Conservation (phyloP, 371 early-diverging fungal species). For the Dichotomocladium elegans region DNA sequence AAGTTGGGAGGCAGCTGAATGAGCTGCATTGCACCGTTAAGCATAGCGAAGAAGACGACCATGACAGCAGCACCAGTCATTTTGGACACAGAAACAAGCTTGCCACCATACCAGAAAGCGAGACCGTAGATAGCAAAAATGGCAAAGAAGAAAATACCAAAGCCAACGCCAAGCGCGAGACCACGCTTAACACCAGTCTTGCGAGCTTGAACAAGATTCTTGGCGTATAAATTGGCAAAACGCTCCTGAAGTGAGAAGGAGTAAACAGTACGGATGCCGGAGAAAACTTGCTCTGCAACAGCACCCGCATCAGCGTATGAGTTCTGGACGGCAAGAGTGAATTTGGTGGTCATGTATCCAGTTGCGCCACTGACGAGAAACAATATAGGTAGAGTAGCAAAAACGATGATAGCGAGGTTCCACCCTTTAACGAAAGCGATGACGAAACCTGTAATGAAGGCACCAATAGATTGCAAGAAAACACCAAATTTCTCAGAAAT, state of each 20-base stretch:
- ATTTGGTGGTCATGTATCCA: constrained; percentile 54
- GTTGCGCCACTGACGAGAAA: constrained; percentile 42
- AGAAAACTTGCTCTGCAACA: constrained; percentile 65
- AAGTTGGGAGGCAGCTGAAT: constrained; percentile 57
- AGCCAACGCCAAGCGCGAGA: constrained; percentile 50
- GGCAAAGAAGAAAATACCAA: constrained; percentile 62
- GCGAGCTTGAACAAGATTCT: constrained; percentile 52
- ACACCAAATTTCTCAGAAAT: constrained; percentile 77
- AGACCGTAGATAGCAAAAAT: constrained; percentile 68
- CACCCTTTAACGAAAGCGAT: constrained; percentile 87
- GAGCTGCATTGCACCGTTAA: constrained; percentile 48
- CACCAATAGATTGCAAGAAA: constrained; percentile 58
- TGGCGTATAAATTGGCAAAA: constrained; percentile 59
- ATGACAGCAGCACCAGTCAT: constrained; percentile 51
- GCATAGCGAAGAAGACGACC: constrained; percentile 64
- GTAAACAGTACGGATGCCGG: constrained; percentile 84
- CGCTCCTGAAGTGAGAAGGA: constrained; percentile 80
- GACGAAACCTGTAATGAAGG: constrained; percentile 82
- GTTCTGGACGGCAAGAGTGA: constrained; percentile 31
- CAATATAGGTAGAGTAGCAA: constrained; percentile 57
- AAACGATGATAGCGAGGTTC: constrained; percentile 70
- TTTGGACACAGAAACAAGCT: constrained; percentile 43
- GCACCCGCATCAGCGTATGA: constrained; percentile 49
- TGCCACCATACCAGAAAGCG: constrained; percentile 79
- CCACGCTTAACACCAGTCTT: constrained; percentile 54